Base-by-base conservation (phyloP, 1,284 basidiomycete genomes). In the Neolentinus lepideus region DNA sequence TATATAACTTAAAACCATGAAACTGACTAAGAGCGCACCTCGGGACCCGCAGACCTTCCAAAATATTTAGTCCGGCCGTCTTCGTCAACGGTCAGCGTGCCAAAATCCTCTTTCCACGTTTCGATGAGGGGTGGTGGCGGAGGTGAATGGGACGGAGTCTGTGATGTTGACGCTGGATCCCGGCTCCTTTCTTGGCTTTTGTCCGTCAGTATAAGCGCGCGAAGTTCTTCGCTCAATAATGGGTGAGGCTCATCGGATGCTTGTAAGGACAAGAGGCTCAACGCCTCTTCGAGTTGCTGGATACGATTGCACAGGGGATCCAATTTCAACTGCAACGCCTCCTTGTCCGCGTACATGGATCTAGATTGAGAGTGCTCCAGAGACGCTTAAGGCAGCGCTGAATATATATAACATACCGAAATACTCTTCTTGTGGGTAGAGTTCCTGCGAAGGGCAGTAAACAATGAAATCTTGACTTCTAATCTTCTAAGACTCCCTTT, bases 341-440 rank as follows among this genome's bases (percentile, higher is more conserved):
- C 83, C 2, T 84, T 87, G 21, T 81, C 83, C 2, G 51, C 26
- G 22, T 85, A 74, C 26, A 85, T 80, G 59, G 84, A 83, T 4
- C 81, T 80, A 55, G 19, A 52, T 19, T 60, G 29, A 26, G 35
- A 52, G 29, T 21, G 48, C 51, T 16, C 21, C 10, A 43, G 55
- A 50, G 38, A 60, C 46, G 53, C 3, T 9, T 52, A 29, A 22
- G 11, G 14, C 6, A 8, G 14, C 3, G 26, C 16, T 43, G n/a
- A 12, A 24, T 9, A 36, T 14, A 24, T 8, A 9, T 3, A 29
- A 25, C 56, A 52, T 62, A 80, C 80, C 82, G 75, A 38, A 81
- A 85, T 53, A 81, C 82, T 67, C 85, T 80, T 12, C 83, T 84
- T 22, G 83, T 84, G 1, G 83, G 75, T n/a, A 85, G 67, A 59